Percentiles rank a stretch among this genome's conserved stretches.
Evolutionary conservation across 345 rosid genomes (phyloP).

Genomic region (Firmiana major): DNA sequence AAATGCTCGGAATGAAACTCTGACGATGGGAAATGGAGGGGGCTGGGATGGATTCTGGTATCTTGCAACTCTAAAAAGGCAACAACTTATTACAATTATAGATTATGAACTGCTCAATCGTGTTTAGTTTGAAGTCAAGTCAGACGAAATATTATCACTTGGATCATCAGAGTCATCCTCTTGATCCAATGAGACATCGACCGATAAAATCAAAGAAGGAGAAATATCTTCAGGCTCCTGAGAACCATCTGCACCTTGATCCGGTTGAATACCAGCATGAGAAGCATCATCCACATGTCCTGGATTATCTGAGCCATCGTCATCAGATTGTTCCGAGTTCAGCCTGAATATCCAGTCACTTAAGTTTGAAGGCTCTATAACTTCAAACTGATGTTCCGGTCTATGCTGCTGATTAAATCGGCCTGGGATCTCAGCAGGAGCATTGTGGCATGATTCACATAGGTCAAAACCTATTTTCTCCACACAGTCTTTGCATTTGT

Average conservation of each 20-base stretch:
- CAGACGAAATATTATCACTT: neutral
- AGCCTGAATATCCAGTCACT: neutral
- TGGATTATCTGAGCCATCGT: conserved; percentile 18
- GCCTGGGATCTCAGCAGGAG: conserved; percentile 32
- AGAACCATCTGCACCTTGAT: conserved; percentile 17
- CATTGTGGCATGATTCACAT: conserved; percentile 41
- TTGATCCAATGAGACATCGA: conserved; percentile 3
- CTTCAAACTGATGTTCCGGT: conserved; percentile 41
- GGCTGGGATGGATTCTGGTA: no score
- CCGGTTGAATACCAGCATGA: conserved; percentile 13
- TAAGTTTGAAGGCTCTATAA: neutral
- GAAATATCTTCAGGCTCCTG: conserved; percentile 19
- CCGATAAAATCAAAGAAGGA: conserved; percentile 9
- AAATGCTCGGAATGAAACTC: no score
- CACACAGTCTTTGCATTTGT: conserved; percentile 39
- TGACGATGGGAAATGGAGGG: no score
- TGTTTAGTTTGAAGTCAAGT: neutral
- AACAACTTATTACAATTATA: no score
- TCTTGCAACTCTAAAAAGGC: no score
- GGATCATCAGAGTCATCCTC: conserved; percentile 16
- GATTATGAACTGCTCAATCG: neutral
- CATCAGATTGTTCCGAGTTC: conserved; percentile 13
- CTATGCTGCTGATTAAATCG: conserved; percentile 58
- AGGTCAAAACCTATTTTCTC: conserved; percentile 45
- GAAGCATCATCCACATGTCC: conserved; percentile 12